Evolutionary conservation across 305 asterid genomes (phyloP).

Genomic region (Solanum hybrid): DNA sequence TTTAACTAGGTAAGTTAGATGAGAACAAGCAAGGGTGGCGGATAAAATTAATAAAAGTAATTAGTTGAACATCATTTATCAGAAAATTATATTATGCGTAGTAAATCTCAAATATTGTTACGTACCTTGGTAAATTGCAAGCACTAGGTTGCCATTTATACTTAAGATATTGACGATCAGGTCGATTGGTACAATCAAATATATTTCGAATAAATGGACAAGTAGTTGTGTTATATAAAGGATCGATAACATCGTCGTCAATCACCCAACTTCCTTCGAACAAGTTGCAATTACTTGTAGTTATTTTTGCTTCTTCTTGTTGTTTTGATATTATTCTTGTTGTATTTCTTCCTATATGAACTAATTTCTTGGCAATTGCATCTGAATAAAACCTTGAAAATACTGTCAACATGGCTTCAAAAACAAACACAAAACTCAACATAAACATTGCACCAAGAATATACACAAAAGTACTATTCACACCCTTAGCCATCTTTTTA

Average conservation of each 20-base stretch:
- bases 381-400: not conserved
- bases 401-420: slow-evolving; percentile 3
- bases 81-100: not conserved
- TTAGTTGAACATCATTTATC: not conserved
- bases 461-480: not conserved
- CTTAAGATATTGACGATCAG: slow-evolving; percentile 15
- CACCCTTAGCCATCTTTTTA: not conserved
- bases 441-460: not conserved
- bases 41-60: not conserved
- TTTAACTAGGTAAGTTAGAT: not conserved
- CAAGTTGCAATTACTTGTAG: slow-evolving; percentile 6
- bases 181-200: slow-evolving; percentile 14
- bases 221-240: slow-evolving; percentile 10
- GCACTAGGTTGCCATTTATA: slow-evolving; percentile 20
- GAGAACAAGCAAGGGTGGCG: not conserved
- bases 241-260: slow-evolving; percentile 9
- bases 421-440: not conserved
- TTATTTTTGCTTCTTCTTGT: not conserved
- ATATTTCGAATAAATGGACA: slow-evolving; percentile 14
- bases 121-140: slow-evolving; percentile 38
- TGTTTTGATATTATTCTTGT: not conserved
- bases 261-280: slow-evolving; percentile 19
- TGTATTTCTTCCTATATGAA: not conserved
- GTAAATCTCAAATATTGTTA: not conserved
- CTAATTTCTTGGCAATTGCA: slow-evolving; percentile 2